Evolutionary conservation across 2,329 filamentous ascomycete genomes (phyloP), one percentile per base, ranked within the genome.

Genomic region (Microdochium trichocladiopsis): DNA sequence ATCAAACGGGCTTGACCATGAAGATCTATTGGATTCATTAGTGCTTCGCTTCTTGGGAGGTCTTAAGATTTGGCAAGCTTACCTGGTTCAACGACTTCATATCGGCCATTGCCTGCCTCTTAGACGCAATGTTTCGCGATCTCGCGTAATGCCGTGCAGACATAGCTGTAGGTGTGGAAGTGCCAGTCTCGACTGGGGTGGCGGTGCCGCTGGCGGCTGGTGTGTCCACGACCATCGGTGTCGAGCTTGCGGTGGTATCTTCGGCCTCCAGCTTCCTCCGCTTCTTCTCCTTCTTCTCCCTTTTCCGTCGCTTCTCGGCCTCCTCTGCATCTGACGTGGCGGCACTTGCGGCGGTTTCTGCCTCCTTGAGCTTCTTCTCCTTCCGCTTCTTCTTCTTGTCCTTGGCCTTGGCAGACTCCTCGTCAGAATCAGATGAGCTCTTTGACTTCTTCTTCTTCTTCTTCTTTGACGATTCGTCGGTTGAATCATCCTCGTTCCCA

Each of bases 41-140:
- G 28, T 31, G 12, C 23, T 25, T 11, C 45, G 48, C 8, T 4
- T 31, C 28, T 31, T 14, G 14, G 14, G 41, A 36, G 12, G 8
- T 25, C 22, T 12, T 21, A 16, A 16, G 22, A 36, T 14, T n/a
- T 16, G 43, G 51, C 45, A 37, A 28, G 57, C 74, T 68, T 72
- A 92, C 88, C 83, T 96, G 91, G 67, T 92, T 93, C 63, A 97
- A 71, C 14, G 91, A 89, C 63, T 87, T 84, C 49, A 85, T 79
- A 67, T 96, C 88, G 73, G 90, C 80, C 53, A 91, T 80, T 2
- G 92, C 91, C 73, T 86, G 82, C 61, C 84, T 85, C 75, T 97
- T 97, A 61, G 94, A 89, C 52, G 87, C 87, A 62, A 97, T 96
- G 68, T 92, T 90, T 55, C 90, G 80, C 59, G 88, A 84, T 57